Evolutionary conservation across 306 rosid genomes (phyloP), one percentile per base, ranked within the genome.

Genomic region (Begonia loranthoides): DNA sequence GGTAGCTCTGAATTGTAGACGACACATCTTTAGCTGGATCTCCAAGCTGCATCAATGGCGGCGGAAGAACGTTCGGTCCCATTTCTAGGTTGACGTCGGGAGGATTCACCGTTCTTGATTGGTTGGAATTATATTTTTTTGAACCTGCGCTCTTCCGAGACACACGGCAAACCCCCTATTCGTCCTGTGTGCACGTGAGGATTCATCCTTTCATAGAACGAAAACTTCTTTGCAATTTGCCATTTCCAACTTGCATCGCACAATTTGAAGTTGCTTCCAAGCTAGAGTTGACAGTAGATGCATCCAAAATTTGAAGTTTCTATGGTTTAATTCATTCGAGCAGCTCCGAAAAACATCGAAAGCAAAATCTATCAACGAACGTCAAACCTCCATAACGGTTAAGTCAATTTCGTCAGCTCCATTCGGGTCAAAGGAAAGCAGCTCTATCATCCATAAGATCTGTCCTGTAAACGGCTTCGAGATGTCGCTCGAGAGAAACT

Each of bases 121-220:
- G 87, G 64, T 53, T 75, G 6, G 87, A 58, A 2, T 87, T 85
- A 59, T 65, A 87, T 50, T 87, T 87, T 51, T 81, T 87, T 19
- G 67, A 70, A 6, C 96, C 94, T 1, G 65, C 82, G 50, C 87
- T 87, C 69, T 87, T 87, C 17, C 76, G 82, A 73, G 83, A 87
- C 4, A 87, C 80, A 10, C 96, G 69, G 67, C 87, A 83, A 5
- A 87, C 90, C 56, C 78, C 96, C 96, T 94, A 87, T 60, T 87
- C 96, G 66, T 87, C 96, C 76, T 80, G 22, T 4, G 3, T 19
- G 22, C 22, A 19, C 22, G 22, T 19, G 22, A 1, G 22, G 22
- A 19, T 19, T 4, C 22, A 19, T 19, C 3, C 22, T 19, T 19
- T 19, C 22, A 19, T 19, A 2, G 3, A 1, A 19, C 3, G 22